These are phyloP conservation scores for Xylaria sp. DNA, from an alignment of 2,329 filamentous ascomycete species.

Conservation along the genomic window DNA sequence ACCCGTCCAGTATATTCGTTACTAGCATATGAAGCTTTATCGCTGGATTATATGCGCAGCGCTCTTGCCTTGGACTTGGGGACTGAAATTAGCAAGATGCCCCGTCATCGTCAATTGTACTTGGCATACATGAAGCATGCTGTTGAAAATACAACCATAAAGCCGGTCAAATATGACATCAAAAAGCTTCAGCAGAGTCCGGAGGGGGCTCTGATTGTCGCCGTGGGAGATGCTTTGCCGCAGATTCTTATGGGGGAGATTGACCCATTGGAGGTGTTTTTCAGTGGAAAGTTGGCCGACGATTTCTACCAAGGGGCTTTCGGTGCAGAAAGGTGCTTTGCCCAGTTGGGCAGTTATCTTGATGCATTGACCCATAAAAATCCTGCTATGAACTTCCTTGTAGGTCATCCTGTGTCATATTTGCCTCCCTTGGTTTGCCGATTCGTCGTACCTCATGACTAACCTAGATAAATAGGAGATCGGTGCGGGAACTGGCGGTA, in stretches of 20 bases:
- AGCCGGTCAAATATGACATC: constrained; percentile 29
- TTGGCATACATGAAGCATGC: constrained; percentile 34
- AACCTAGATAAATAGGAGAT: constrained; percentile 42
- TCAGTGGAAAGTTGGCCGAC: constrained; percentile 36
- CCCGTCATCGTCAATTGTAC: constrained; percentile 31
- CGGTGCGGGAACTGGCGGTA: constrained; percentile 46
- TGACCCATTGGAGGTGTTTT: constrained; percentile 41
- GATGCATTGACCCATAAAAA: constrained; percentile 36
- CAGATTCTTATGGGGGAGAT: constrained; percentile 40
- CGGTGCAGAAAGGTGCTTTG: constrained; percentile 36
- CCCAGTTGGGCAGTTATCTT: constrained; percentile 38
- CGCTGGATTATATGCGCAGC: constrained; percentile 35
- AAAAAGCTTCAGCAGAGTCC: constrained; percentile 34
- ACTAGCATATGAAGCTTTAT: constrained; percentile 30
- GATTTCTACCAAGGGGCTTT: constrained; percentile 39
- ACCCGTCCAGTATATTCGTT: constrained; percentile 29
- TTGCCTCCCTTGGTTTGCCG: constrained; percentile 8
- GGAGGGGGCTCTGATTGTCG: constrained; percentile 39
- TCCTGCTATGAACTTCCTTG: constrained; percentile 38
- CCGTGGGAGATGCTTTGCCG: constrained; percentile 39
- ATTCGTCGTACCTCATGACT: constrained; percentile 34
- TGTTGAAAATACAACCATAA: constrained; percentile 25
- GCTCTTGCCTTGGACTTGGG: constrained; percentile 22
- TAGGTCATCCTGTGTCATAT: constrained; percentile 12
- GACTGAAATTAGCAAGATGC: constrained; percentile 23